These are phyloP conservation scores for Coemansia sp. DNA, from an alignment of 192 early-diverging fungal genomes.

Conservation along the genomic window DNA sequence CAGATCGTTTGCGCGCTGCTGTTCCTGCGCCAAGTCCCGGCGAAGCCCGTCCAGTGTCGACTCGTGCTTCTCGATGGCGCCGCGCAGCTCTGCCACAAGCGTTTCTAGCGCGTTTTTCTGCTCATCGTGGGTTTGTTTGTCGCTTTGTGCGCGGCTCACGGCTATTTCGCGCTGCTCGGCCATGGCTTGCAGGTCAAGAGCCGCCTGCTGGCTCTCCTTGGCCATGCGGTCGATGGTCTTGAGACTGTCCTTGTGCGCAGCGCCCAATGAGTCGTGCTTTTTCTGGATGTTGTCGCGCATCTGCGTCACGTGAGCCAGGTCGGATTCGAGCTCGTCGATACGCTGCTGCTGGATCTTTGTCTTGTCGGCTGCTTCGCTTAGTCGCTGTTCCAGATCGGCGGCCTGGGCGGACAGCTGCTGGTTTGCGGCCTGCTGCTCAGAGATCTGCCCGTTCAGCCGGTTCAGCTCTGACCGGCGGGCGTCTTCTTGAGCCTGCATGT, in stretches of 20 bases:
- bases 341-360: conserved; percentile 15
- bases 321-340: conserved; percentile 28
- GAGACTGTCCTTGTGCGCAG: conserved; percentile 24
- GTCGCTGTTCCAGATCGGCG: conserved; percentile 11
- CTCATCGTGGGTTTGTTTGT: neutral
- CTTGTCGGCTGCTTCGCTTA: conserved; percentile 2
- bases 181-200: conserved; percentile 8
- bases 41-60: conserved; percentile 3
- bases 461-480: conserved; percentile 9
- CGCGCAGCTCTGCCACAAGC: conserved; percentile 9
- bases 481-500: neutral
- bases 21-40: conserved; percentile 13
- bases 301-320: conserved; percentile 27
- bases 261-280: conserved; percentile 34
- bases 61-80: conserved; percentile 8
- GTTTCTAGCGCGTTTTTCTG: conserved; percentile 19
- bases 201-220: conserved; percentile 1
- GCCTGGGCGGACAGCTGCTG: conserved; percentile 4
- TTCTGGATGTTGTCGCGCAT: conserved; percentile 40
- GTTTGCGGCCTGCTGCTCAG: conserved; percentile 7
- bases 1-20: conserved; percentile 10
- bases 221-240: conserved; percentile 14
- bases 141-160: conserved; percentile 15
- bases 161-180: conserved; percentile 12
- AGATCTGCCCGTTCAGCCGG: conserved; percentile 7